Conservation (phyloP, 2,329 filamentous ascomycete species). For the Graphiopsis chlorocephala region DNA sequence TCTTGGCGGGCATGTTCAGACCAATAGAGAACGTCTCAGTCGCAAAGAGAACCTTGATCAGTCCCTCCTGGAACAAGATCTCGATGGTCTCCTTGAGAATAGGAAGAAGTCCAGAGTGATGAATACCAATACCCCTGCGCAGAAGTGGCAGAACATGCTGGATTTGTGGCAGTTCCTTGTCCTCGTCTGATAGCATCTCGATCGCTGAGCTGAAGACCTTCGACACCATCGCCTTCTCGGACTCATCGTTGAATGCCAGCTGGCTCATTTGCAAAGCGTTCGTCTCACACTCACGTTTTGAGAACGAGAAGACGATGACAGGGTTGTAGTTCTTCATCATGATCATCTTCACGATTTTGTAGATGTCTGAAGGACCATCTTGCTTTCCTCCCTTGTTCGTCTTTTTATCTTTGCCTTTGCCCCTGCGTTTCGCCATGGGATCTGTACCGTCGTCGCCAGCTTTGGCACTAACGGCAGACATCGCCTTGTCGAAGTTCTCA, state of each 20-base stretch:
- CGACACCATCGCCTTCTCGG: conserved; percentile 88
- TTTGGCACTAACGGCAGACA: conserved; percentile 83
- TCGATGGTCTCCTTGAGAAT: conserved; percentile 99
- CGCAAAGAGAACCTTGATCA: conserved; percentile 97
- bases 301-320: conserved; percentile 99
- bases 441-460: conserved; percentile 82
- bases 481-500: conserved; percentile 95
- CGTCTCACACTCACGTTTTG: conserved; percentile 92
- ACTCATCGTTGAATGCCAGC: conserved; percentile 92
- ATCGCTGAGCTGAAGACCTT: conserved; percentile 95
- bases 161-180: conserved; percentile 85
- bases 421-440: conserved; percentile 73
- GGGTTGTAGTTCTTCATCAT: conserved; percentile 97
- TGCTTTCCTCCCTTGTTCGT: conserved; percentile 80
- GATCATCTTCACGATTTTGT: conserved; percentile 98
- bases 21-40: conserved; percentile 99
- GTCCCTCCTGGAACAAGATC: conserved; percentile 94
- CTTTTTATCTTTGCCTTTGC: conserved; percentile 88
- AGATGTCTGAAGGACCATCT: conserved; percentile 75
- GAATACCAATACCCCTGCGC: conserved; percentile 89
- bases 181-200: conserved; percentile 86
- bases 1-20: conserved; percentile 98
- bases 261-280: conserved; percentile 83
- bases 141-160: conserved; percentile 84
- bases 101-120: conserved; percentile 91